Evolutionary conservation across 306 rosid genomes (phyloP), one percentile per base, ranked within the genome.

Genomic region (Rubus idaeus): DNA sequence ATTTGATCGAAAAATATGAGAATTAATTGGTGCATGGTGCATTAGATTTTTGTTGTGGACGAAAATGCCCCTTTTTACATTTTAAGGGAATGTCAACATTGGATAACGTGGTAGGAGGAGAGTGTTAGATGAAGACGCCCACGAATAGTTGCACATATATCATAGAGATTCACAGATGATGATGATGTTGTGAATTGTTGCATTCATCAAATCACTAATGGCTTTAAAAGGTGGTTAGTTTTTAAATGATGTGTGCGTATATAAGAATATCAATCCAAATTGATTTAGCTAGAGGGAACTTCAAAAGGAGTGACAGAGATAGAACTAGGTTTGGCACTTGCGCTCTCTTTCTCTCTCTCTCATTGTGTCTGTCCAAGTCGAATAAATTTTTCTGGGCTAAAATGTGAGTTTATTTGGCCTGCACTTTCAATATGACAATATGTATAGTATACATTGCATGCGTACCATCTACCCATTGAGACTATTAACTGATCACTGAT

Each of bases 31-130:
- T n/a, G 62, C 37, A 75, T 49, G 69, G 86, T 57, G 73, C 71
- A 21, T 53, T 79, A 18, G 17, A 37, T 18, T 53, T 46, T 11
- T 70, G 55, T n/a, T 46, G 84, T 80, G 86, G 86, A 81, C 80
- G 62, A 73, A 85, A 81, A 79, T 64, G 66, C 81, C 79, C 44
- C 81, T 74, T 21, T 21, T 26, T 56, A 57, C 42, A 58, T 51
- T 61, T 44, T 80, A 62, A 81, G 74, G 78, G 89, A 88, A 90
- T 84, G 92, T 90, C 95, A 86, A 84, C 88, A 79, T 79, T n/a
- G 81, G 81, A 82, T 71, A 79, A 42, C 77, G 83, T 78, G 82
- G 78, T 77, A 78, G 63, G 47, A 55, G 75, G 74, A 35, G 70
- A 62, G 62, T 71, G 76, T 30, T 10, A 23, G 82, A 80, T 44